phyloP scores from a whole-genome alignment of 2,329 filamentous ascomycete genomes.

The Blastomyces percursus region DNA sequence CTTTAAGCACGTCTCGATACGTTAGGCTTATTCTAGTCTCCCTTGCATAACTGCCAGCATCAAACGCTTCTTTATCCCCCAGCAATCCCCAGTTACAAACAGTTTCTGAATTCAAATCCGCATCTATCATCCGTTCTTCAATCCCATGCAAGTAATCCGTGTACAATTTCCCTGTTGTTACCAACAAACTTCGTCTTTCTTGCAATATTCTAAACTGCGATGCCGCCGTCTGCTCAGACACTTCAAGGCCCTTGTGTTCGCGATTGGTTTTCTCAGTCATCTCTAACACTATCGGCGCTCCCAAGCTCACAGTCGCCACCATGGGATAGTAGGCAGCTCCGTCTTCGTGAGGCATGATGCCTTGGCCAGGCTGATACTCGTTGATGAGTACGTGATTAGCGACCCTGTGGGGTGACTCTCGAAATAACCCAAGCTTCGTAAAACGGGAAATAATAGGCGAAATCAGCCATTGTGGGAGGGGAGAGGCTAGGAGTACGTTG shows the following conservation, averaged over 20 bases:
- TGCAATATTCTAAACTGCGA: conserved; percentile 57
- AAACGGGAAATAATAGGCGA: conserved; percentile 54
- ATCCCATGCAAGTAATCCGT: conserved; percentile 51
- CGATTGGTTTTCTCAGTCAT: conserved; percentile 49
- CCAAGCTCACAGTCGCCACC: conserved; percentile 83
- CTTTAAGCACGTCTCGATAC: conserved; percentile 74
- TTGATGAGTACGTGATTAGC: conserved; percentile 94
- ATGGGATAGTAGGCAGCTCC: conserved; percentile 76
- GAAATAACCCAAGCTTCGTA: conserved; percentile 41
- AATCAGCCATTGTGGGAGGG: conserved; percentile 63
- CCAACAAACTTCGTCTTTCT: conserved; percentile 62
- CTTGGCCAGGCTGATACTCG: conserved; percentile 75
- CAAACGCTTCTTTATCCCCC: conserved; percentile 30
- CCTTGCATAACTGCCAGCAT: conserved; percentile 37
- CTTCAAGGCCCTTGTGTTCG: conserved; percentile 32
- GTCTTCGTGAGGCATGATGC: conserved; percentile 98
- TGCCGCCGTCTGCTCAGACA: conserved; percentile 33
- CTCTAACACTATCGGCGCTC: conserved; percentile 65
- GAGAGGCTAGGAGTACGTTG: conserved; percentile 61
- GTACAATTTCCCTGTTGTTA: conserved; percentile 47
- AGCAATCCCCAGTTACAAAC: conserved; percentile 50
- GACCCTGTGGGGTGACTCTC: conserved; percentile 56
- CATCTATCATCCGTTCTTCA: conserved; percentile 47
- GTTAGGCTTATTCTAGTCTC: conserved; percentile 49
- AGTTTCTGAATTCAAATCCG: conserved; percentile 43